phyloP scores from a whole-genome alignment of 768 basidiomycete genomes.

The Mycena galericulata region DNA sequence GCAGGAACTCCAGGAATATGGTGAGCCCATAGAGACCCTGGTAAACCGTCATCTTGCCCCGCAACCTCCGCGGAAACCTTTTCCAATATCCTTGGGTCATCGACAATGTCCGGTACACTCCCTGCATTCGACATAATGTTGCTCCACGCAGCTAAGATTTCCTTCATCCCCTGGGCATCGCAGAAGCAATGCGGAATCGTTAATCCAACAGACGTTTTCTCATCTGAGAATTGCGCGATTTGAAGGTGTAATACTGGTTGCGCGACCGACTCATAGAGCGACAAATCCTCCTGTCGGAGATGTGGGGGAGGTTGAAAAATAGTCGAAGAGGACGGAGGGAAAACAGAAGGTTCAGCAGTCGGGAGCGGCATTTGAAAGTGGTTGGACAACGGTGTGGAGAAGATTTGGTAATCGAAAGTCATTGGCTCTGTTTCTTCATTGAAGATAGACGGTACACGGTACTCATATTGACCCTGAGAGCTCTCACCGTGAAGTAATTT shows the following conservation, averaged over 20 bases:
- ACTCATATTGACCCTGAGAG: neutral
- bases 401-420: neutral
- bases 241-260: constrained; percentile 1
- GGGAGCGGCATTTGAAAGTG: neutral
- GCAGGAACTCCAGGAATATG: too few relatives aligned
- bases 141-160: too few relatives aligned
- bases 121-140: neutral
- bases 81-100: neutral
- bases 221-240: neutral
- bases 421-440: neutral
- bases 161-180: neutral
- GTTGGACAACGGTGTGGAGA: constrained; percentile 1
- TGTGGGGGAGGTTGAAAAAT: neutral
- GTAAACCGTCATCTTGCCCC: neutral
- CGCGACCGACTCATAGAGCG: neutral
- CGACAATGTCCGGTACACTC: neutral
- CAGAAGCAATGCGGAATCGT: constrained; percentile 4
- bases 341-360: neutral
- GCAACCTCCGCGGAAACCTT: neutral
- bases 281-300: neutral
- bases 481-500: too few relatives aligned
- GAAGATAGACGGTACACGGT: neutral
- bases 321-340: neutral
- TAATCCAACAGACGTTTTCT: neutral
- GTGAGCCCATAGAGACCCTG: too few relatives aligned